Conservation (phyloP, 352 stramenopile species). For the Globisporangium spinosum region DNA sequence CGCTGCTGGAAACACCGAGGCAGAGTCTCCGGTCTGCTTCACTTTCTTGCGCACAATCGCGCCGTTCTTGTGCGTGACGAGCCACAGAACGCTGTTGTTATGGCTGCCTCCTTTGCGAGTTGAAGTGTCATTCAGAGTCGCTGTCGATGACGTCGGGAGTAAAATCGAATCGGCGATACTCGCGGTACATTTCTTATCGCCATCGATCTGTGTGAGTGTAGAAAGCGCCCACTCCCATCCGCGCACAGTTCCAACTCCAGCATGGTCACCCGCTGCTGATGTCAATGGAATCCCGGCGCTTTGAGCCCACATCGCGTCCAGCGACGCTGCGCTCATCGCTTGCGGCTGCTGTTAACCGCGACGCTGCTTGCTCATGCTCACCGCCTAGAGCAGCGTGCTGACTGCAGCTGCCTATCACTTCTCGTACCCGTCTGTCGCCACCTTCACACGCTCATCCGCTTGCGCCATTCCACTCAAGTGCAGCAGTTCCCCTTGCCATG, state of each 20-base stretch:
- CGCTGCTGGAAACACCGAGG: slow-evolving; percentile 19
- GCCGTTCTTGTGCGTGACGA: slow-evolving; percentile 52
- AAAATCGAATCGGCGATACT: slow-evolving; percentile 43
- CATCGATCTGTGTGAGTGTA: slow-evolving; percentile 25
- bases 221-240: slow-evolving; percentile 41
- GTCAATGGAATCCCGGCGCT: not conserved
- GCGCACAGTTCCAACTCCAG: not conserved
- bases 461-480: not conserved
- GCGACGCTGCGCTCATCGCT: not conserved
- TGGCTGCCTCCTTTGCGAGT: not conserved
- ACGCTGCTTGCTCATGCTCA: slow-evolving; percentile 13
- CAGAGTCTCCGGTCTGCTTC: not conserved
- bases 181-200: slow-evolving; percentile 26
- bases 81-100: slow-evolving; percentile 24
- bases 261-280: not conserved
- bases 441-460: not conserved
- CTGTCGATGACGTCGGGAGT: slow-evolving; percentile 12
- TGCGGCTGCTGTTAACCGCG: slow-evolving; percentile 7
- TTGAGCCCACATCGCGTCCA: slow-evolving; percentile 8
- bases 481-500: not conserved
- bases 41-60: slow-evolving; percentile 40
- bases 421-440: not conserved
- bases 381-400: not conserved
- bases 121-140: not conserved
- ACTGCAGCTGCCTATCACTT: not conserved